These are phyloP conservation scores for Plasmodiophora brassicae DNA, from an alignment of 208 protist genomes.

Conservation along the genomic window DNA sequence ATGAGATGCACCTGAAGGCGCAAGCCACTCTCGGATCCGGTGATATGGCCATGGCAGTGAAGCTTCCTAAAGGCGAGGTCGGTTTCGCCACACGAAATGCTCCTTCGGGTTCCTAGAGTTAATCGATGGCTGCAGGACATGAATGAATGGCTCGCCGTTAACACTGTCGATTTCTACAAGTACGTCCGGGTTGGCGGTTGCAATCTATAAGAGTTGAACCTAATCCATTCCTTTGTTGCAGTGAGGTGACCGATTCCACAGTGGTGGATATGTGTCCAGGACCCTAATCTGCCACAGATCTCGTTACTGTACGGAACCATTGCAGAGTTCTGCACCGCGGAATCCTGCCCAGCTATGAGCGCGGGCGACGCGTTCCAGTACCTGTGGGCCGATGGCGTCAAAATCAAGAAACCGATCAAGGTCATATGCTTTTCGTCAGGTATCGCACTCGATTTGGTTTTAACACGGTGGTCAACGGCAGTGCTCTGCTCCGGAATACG, in stretches of 20 bases:
- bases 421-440: slow-evolving; percentile 58
- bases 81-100: background rate
- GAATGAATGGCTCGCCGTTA: slow-evolving; percentile 93
- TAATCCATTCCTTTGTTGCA: background rate
- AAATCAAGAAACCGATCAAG: slow-evolving; percentile 85
- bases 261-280: background rate
- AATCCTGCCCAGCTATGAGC: slow-evolving; percentile 83
- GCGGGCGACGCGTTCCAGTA: slow-evolving; percentile 49
- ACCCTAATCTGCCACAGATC: slow-evolving; percentile 58
- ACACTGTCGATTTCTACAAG: slow-evolving; percentile 97
- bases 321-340: slow-evolving; percentile 92
- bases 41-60: slow-evolving; percentile 46
- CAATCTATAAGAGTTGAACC: background rate
- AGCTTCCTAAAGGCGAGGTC: slow-evolving; percentile 62
- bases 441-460: background rate
- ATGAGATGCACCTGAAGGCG: background rate
- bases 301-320: slow-evolving; percentile 95
- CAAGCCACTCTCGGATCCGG: slow-evolving; percentile 39
- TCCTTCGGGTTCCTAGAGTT: background rate
- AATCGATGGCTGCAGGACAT: slow-evolving; percentile 62
- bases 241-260: background rate
- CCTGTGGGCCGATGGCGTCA: slow-evolving; percentile 85
- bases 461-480: background rate
- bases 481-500: slow-evolving; percentile 86
- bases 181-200: slow-evolving; percentile 56